Evolutionary conservation across 225 moss, liverwort and hornwort species (phyloP).

Genomic region (Straminergon stramineum): DNA sequence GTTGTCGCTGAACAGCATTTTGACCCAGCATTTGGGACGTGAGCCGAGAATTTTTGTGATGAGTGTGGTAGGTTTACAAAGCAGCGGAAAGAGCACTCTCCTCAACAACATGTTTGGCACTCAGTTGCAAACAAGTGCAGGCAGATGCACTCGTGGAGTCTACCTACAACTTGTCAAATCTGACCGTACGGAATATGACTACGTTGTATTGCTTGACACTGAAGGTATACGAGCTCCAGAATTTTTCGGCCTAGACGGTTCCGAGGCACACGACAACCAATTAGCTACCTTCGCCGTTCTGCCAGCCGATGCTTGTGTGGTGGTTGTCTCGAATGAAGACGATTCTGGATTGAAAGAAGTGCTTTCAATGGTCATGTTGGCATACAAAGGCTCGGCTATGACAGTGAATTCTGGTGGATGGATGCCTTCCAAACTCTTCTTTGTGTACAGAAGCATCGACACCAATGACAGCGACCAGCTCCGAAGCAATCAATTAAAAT

Average conservation of each 20-base stretch:
- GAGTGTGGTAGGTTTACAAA: conserved; percentile 14
- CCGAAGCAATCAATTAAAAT: too few relatives aligned
- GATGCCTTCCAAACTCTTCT: conserved; percentile 12
- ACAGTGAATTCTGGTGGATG: not conserved
- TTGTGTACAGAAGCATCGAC: conserved; percentile 20
- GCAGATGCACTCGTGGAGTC: conserved; percentile 11
- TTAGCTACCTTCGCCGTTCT: not conserved
- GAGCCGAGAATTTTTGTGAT: conserved; percentile 1
- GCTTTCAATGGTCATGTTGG: conserved; percentile 12
- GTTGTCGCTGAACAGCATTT: too few relatives aligned
- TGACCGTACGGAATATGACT: conserved; percentile 7
- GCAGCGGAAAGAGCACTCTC: conserved; percentile 19
- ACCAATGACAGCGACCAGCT: not conserved
- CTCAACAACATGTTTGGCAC: conserved; percentile 25
- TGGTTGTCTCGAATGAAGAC: not conserved
- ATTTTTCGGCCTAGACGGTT: not conserved
- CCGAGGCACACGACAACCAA: not conserved
- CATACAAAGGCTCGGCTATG: conserved; percentile 14
- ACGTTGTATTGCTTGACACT: not conserved
- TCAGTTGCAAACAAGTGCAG: not conserved
- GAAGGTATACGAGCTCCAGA: not conserved
- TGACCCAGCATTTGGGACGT: too few relatives aligned
- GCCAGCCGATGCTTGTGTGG: conserved; percentile 6
- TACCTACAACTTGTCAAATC: conserved; percentile 22
- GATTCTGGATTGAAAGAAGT: conserved; percentile 4